Conservation (phyloP, 1,284 basidiomycete species). For the Vanrija sp. region DNA sequence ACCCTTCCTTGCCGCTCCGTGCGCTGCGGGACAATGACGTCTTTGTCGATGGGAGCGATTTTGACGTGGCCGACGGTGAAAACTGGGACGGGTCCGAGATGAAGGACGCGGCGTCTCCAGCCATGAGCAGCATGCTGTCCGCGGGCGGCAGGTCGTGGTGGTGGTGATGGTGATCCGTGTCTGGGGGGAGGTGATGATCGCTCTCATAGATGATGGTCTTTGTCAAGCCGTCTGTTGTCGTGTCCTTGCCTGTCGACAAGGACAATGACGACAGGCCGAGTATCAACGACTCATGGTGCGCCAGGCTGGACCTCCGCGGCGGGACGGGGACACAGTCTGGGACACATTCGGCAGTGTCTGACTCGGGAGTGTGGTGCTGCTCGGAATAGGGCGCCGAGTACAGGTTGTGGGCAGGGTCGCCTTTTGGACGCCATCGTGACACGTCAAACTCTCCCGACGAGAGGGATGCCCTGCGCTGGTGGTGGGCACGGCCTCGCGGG, state of each 20-base stretch:
- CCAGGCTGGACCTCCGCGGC: no score
- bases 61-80: slow-evolving; percentile 36
- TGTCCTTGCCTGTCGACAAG: neutral
- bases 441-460: slow-evolving; percentile 11
- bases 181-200: neutral
- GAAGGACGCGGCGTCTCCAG: slow-evolving; percentile 22
- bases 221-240: neutral
- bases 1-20: slow-evolving; percentile 41
- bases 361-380: neutral
- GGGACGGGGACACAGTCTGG: no score
- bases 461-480: slow-evolving; percentile 9
- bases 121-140: neutral
- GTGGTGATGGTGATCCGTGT: no score
- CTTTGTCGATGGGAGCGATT: slow-evolving; percentile 45
- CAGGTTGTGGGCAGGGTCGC: neutral
- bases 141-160: no score
- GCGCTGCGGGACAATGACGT: slow-evolving; percentile 47
- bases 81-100: slow-evolving; percentile 20
- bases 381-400: slow-evolving; percentile 6
- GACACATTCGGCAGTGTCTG: neutral
- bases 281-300: neutral
- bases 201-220: neutral
- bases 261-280: slow-evolving; percentile 4
- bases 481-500: neutral
- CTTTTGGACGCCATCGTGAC: slow-evolving; percentile 8